Base-by-base conservation (phyloP, 805 yeast genomes). In the Candida verbasci region DNA sequence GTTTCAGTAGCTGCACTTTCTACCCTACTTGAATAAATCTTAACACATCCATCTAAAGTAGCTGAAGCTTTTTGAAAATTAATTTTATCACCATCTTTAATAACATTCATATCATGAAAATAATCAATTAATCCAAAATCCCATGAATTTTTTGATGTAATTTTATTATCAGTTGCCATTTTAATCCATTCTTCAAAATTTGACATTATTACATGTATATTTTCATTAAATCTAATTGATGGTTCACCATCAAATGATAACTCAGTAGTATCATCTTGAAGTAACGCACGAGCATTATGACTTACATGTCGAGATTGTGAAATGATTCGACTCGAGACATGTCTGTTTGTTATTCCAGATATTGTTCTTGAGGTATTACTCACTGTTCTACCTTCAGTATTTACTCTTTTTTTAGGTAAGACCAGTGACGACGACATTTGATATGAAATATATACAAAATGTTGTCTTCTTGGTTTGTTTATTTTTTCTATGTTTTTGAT, bases 1-100 rank as follows among this genome's bases (percentile, higher is more conserved):
- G 97, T 88, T 50, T 89, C 97, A 7, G 83, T 80, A 4, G 89
- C 94, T 0, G 87, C 95, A 0, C 95, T 83, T 50, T 89, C 97
- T 16, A 91, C 88, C 49, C 97, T 74, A 11, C 94, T 84, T 9
- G 89, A 78, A 55, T 91, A 91, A 36, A 91, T 86, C 62, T 88
- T 88, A 23, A 89, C 91, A 66, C 97, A 89, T 0, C 97, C 97
- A 51, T 89, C 97, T 16, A 91, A 65, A 1, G 97, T 86, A 3
- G 94, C 87, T 0, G 93, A 79, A 0, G 97, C 97, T 47, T 81
- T 78, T 55, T 86, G 96, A 56, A 91, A 89, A 56, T 88, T 87
- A 49, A 89, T 85, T 27, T 49, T 52, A 10, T 56, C 58, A 7
- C 70, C 72, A 42, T 70, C 76, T 41, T 62, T 57, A 25, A 73